Percentiles rank a stretch among this genome's conserved stretches.
These are phyloP conservation scores for Boletus rex-veris DNA, from an alignment of 768 basidiomycete genomes.

Conservation along the genomic window DNA sequence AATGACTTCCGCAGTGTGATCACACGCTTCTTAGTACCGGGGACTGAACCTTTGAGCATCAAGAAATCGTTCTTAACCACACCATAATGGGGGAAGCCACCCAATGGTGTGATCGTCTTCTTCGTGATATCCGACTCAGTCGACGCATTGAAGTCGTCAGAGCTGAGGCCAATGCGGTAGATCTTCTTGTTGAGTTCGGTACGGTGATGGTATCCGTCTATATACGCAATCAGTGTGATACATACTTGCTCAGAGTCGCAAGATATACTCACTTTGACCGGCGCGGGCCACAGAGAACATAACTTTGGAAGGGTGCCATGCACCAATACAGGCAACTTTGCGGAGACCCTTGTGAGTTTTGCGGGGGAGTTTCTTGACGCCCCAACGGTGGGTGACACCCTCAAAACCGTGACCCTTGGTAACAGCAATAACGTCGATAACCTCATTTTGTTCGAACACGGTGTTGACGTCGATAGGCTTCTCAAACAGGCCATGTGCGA, in stretches of 20 bases:
- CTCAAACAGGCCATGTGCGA: conserved; percentile 90
- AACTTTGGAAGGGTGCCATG: conserved; percentile 98
- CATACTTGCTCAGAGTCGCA: background rate
- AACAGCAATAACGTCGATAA: conserved; percentile 94
- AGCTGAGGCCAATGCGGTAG: conserved; percentile 86
- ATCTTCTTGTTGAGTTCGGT: conserved; percentile 99
- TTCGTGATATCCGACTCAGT: conserved; percentile 94
- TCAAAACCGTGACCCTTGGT: conserved; percentile 99
- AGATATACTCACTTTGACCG: conserved; percentile 83
- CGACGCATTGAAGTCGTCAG: conserved; percentile 79
- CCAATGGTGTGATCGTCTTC: conserved; percentile 94
- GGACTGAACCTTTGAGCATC: conserved; percentile 93
- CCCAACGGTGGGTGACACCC: conserved; percentile 99
- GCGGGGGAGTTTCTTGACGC: conserved; percentile 95
- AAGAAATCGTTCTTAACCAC: conserved; percentile 98
- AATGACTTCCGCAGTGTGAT: conserved; percentile 96
- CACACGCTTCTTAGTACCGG: conserved; percentile 97
- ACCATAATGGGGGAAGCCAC: conserved; percentile 99
- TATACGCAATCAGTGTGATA: conserved; percentile 6
- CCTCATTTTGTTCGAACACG: conserved; percentile 96
- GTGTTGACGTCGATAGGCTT: conserved; percentile 84
- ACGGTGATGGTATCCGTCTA: conserved; percentile 94
- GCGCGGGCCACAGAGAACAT: conserved; percentile 99
- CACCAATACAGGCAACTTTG: conserved; percentile 98
- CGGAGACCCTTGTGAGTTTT: conserved; percentile 99